phyloP scores from a whole-genome alignment of 202 grass and related monocot species.

The Musa balbisiana region DNA sequence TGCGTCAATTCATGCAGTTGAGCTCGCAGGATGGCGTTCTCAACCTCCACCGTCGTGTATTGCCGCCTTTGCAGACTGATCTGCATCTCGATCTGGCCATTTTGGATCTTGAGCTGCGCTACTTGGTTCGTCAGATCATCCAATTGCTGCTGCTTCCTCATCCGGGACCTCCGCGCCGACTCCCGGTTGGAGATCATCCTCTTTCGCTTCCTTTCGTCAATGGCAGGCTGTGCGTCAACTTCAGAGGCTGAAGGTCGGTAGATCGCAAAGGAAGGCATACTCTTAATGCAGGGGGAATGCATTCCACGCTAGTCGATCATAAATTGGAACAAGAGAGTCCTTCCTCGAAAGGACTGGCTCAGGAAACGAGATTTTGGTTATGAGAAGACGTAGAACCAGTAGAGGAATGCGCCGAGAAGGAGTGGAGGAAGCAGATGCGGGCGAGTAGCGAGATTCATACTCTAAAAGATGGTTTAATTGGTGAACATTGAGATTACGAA shows the following conservation, averaged over 20 bases:
- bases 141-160: constrained; percentile 50
- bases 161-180: constrained; percentile 47
- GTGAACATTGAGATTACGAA: neutral
- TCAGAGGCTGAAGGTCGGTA: constrained; percentile 9
- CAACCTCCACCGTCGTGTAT: constrained; percentile 36
- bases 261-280: constrained; percentile 22
- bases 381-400: constrained; percentile 90
- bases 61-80: constrained; percentile 15
- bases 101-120: constrained; percentile 30
- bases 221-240: constrained; percentile 20
- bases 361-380: constrained; percentile 25
- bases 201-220: constrained; percentile 46
- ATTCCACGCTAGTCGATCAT: neutral
- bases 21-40: constrained; percentile 39
- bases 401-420: constrained; percentile 70
- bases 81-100: constrained; percentile 35
- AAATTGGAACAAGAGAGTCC: neutral
- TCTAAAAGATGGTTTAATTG: neutral
- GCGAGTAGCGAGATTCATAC: constrained; percentile 33
- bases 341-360: constrained; percentile 2
- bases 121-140: constrained; percentile 27
- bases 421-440: constrained; percentile 65
- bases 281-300: neutral
- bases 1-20: constrained; percentile 38
- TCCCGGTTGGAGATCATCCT: constrained; percentile 76